phyloP scores from a whole-genome alignment of 176 grass and related monocot species.

The Musa beccarii region DNA sequence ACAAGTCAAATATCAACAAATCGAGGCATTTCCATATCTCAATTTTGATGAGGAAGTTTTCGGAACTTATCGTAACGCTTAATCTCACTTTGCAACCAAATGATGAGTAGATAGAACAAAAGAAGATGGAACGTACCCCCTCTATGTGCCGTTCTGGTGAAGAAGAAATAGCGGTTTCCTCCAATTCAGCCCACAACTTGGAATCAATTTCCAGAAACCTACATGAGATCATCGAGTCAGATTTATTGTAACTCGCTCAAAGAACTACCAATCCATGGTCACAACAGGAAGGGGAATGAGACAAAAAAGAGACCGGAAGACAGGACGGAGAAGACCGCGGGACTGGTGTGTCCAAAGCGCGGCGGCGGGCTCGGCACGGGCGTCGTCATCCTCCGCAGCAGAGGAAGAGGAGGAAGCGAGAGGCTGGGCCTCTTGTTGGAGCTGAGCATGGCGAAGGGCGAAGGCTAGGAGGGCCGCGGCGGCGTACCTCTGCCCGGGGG shows the following conservation, averaged over 20 bases:
- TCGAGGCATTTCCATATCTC: too few relatives aligned
- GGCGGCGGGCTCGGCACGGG: not conserved
- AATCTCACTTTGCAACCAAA: not conserved
- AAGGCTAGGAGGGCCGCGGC: not conserved
- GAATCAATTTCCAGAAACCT: slow-evolving; percentile 10
- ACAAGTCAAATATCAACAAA: too few relatives aligned
- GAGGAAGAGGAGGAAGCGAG: not conserved
- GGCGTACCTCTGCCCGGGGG: not conserved
- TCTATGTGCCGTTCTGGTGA: not conserved
- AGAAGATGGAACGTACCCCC: not conserved
- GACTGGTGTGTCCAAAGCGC: slow-evolving; percentile 7
- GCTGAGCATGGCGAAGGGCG: slow-evolving; percentile 7
- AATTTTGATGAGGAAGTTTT: not conserved
- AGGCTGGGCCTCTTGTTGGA: not conserved
- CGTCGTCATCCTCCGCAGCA: too few relatives aligned
- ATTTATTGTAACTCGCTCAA: not conserved
- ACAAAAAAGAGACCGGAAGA: not conserved
- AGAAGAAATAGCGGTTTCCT: not conserved
- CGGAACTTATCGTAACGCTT: not conserved
- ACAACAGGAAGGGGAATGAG: not conserved
- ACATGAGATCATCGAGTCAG: not conserved
- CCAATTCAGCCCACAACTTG: not conserved
- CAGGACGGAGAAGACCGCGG: not conserved
- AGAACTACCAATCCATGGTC: not conserved
- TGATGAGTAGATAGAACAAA: not conserved